phyloP scores from a whole-genome alignment of 2,329 filamentous ascomycete species.

The Fusarium drepaniforme region DNA sequence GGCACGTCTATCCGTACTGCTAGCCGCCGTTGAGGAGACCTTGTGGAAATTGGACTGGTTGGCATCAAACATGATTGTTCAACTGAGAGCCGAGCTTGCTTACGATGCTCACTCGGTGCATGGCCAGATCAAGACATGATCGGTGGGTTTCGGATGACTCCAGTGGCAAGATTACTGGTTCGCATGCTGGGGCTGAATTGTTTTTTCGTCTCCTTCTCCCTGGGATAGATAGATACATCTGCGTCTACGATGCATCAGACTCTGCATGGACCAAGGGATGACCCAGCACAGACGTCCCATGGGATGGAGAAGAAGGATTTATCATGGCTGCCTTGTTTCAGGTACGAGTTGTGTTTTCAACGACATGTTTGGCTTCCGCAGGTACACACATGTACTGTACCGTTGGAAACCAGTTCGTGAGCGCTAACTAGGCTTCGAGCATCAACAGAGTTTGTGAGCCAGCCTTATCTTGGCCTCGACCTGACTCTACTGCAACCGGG shows the following conservation, averaged over 20 bases:
- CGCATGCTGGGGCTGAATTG: conserved; percentile 30
- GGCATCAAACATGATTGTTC: background rate
- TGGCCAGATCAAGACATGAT: conserved; percentile 1
- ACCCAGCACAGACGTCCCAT: conserved; percentile 19
- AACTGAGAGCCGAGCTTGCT: background rate
- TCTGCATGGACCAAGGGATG: conserved; percentile 39
- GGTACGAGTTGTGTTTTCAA: conserved; percentile 26
- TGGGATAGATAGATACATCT: conserved; percentile 25
- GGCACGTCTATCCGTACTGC: conserved; percentile 23
- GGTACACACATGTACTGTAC: conserved; percentile 17
- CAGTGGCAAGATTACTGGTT: conserved; percentile 36
- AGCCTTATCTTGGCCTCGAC: conserved; percentile 31
- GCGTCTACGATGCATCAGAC: conserved; percentile 23
- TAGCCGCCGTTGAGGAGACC: conserved; percentile 31
- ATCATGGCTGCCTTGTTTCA: conserved; percentile 40
- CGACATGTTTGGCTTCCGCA: conserved; percentile 22
- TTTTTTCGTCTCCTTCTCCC: conserved; percentile 17
- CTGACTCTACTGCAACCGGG: conserved; percentile 21
- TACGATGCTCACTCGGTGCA: conserved; percentile 1
- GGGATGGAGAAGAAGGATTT: conserved; percentile 15
- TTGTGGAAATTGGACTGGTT: conserved; percentile 37
- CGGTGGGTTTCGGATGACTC: conserved; percentile 12
- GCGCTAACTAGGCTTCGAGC: conserved; percentile 17
- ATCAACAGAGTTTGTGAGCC: conserved; percentile 29
- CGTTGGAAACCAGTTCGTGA: conserved; percentile 37